phyloP scores from a whole-genome alignment of 1,284 basidiomycete genomes.

The Cystobasidiaceae sp. region DNA sequence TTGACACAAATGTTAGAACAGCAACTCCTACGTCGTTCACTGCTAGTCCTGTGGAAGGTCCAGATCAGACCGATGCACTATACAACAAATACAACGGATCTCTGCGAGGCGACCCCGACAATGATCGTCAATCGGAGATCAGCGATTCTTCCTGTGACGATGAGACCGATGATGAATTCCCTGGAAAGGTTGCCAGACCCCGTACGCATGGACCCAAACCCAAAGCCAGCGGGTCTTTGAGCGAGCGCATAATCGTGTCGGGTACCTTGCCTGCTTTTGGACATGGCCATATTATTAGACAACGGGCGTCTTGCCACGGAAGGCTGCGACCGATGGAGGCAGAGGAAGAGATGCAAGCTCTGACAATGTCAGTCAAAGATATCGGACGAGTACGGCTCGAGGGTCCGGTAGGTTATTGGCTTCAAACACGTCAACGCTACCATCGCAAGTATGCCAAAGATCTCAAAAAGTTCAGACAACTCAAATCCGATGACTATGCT shows the following conservation, averaged over 20 bases:
- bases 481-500: constrained; percentile 41
- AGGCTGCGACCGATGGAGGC: constrained; percentile 71
- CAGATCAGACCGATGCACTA: too few relatives aligned
- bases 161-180: neutral
- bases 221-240: constrained; percentile 1
- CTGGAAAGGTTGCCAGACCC: too few relatives aligned
- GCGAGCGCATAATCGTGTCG: constrained; percentile 8
- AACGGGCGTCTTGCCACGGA: constrained; percentile 76
- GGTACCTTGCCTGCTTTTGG: constrained; percentile 30
- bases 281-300: constrained; percentile 63
- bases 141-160: neutral
- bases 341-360: constrained; percentile 59
- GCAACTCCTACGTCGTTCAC: too few relatives aligned
- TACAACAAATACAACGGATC: neutral
- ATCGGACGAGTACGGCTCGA: constrained; percentile 49
- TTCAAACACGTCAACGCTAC: constrained; percentile 44
- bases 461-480: constrained; percentile 42
- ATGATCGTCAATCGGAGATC: neutral
- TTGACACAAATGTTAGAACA: too few relatives aligned
- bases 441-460: constrained; percentile 44
- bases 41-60: too few relatives aligned
- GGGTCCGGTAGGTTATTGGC: constrained; percentile 43
- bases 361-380: constrained; percentile 59
- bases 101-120: too few relatives aligned
- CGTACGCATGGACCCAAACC: neutral